Evolutionary conservation across 1,284 basidiomycete species (phyloP).

Genomic region (Puccinia polysora): DNA sequence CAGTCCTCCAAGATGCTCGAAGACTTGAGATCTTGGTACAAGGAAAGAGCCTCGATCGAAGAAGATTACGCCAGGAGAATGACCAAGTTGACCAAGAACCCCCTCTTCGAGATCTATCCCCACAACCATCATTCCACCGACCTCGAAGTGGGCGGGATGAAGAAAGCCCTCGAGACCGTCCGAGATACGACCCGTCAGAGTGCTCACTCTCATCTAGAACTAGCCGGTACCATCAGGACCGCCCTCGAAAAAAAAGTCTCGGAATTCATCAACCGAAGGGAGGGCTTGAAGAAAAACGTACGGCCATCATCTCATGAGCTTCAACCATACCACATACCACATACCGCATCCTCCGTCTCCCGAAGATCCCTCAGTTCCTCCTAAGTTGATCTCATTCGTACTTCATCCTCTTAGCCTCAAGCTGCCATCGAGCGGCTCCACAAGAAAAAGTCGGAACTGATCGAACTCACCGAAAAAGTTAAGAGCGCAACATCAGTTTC

Average conservation of each 20-base stretch:
- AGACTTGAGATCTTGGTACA: conserved; percentile 39
- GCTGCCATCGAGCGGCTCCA: conserved; percentile 75
- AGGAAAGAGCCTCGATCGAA: conserved; percentile 67
- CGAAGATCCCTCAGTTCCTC: no score
- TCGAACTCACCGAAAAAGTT: conserved; percentile 71
- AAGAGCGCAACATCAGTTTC: conserved; percentile 30
- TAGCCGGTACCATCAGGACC: conserved; percentile 69
- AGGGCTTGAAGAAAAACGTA: conserved; percentile 48
- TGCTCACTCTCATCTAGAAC: conserved; percentile 63
- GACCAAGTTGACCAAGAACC: conserved; percentile 70
- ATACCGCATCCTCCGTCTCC: background rate
- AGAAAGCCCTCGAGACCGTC: conserved; percentile 70
- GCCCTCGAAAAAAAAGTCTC: conserved; percentile 64
- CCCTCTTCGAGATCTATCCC: conserved; percentile 60
- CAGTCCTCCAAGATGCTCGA: conserved; percentile 40
- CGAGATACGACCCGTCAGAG: conserved; percentile 79
- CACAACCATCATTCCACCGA: background rate
- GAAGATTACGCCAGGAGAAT: conserved; percentile 91
- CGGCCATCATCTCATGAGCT: conserved; percentile 44
- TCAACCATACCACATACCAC: background rate
- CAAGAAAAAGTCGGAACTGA: conserved; percentile 77
- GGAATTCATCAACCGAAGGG: conserved; percentile 49
- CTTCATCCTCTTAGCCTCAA: conserved; percentile 58
- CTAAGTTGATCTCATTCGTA: no score
- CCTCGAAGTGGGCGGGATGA: conserved; percentile 63